A percentile compares a stretch with the other conserved stretches of the same genome.
phyloP scores from a whole-genome alignment of 768 basidiomycete genomes.

The Rhodotorula kratochvilovae region DNA sequence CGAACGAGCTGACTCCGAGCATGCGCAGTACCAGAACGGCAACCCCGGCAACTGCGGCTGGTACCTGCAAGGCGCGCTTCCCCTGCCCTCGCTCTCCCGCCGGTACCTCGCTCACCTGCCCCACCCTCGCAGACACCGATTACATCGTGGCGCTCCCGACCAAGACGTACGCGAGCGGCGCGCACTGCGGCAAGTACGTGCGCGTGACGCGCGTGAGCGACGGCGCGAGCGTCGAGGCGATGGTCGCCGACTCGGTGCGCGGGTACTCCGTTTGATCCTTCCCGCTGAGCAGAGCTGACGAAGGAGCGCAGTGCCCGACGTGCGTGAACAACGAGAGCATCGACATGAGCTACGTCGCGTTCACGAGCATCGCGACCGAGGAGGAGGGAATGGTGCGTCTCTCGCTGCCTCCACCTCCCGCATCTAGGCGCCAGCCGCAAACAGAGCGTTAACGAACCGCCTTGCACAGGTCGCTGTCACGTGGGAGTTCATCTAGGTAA shows the following conservation, averaged over 20 bases:
- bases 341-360: slow-evolving; percentile 2
- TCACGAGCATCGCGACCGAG: neutral
- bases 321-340: neutral
- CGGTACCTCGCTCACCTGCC: too few relatives aligned
- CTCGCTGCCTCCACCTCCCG: neutral
- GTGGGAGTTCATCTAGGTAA: neutral
- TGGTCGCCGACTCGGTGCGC: slow-evolving; percentile 5
- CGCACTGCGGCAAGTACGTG: slow-evolving; percentile 21
- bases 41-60: slow-evolving; percentile 8
- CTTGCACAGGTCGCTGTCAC: neutral
- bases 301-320: neutral
- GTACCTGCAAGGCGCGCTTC: neutral
- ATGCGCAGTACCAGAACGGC: neutral
- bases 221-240: slow-evolving; percentile 15
- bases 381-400: neutral
- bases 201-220: slow-evolving; percentile 28
- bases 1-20: neutral
- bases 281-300: neutral
- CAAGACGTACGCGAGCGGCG: slow-evolving; percentile 33
- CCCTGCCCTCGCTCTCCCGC: neutral
- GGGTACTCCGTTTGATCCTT: too few relatives aligned
- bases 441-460: too few relatives aligned
- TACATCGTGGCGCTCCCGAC: slow-evolving; percentile 34
- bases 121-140: neutral
- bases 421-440: too few relatives aligned